Evolutionary conservation across 2,329 filamentous ascomycete species (phyloP), one percentile per base, ranked within the genome.

Genomic region (Fusarium nygamai): DNA sequence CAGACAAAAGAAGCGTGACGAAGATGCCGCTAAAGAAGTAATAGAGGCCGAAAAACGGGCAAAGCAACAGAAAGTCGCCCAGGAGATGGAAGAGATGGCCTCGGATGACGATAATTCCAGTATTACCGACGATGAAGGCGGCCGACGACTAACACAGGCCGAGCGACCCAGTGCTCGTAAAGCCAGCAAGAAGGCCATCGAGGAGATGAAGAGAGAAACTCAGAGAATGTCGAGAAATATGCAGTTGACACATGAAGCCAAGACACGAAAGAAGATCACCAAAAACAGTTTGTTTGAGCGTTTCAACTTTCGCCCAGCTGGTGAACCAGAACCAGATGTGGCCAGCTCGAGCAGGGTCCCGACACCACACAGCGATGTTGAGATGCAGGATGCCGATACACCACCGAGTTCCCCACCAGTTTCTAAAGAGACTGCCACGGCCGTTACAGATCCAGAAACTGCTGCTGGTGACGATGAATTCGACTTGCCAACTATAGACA

Each of bases 171-270:
- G 69, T 38, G 67, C 90, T 16, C 90, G 96, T 19, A 97, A 96
- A 81, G 95, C 96, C 1, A 96, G 95, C 85, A 98, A 96, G 85
- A 98, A 95, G 83, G 96, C 96, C 1, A 82, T 98, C 47, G 94
- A 98, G 80, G 96, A 98, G 76, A 98, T 99, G 92, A 93, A 93
- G 77, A 90, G 94, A 66, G 96, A 99, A 83, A 98, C 96, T 3
- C 96, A 99, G 84, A 91, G 96, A 36, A 90, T 99, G 84, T 92
- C 90, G 75, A 90, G 96, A 74, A 97, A 93, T 80, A 93, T 98
- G 90, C 96, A 98, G 82, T 88, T 99, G 56, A 91, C 93, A 3
- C 95, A 98, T 82, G 92, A 98, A 80, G 93, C 94, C 31, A 94
- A 92, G 84, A 97, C 94, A 4, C 95, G 93, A 83, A 98, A 96